phyloP scores from a whole-genome alignment of 805 yeast genomes.

The Cyberlindnera bimundalis region DNA sequence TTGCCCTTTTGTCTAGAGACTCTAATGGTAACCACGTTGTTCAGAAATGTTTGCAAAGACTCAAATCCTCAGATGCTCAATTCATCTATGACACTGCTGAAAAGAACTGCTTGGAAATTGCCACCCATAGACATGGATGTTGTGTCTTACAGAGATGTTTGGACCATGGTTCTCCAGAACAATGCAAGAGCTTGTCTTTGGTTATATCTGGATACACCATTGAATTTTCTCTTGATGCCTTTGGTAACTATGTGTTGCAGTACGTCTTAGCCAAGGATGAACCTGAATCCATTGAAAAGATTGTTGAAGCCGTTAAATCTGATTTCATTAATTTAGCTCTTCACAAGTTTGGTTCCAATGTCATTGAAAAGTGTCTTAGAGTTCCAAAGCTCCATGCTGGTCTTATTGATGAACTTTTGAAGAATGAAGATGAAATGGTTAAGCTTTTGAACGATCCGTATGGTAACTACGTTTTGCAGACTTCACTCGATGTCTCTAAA shows the following conservation, averaged over 20 bases:
- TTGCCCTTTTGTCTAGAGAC: slow-evolving; percentile 80
- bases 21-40: slow-evolving; percentile 96
- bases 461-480: slow-evolving; percentile 94
- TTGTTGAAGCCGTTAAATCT: slow-evolving; percentile 33
- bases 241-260: slow-evolving; percentile 96
- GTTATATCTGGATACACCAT: slow-evolving; percentile 68
- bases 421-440: slow-evolving; percentile 32
- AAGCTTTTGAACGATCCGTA: slow-evolving; percentile 81
- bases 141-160: slow-evolving; percentile 94
- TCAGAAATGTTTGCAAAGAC: slow-evolving; percentile 81
- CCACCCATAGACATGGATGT: slow-evolving; percentile 96
- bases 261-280: slow-evolving; percentile 62
- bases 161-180: slow-evolving; percentile 76
- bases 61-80: slow-evolving; percentile 66
- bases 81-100: slow-evolving; percentile 88
- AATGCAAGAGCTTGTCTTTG: slow-evolving; percentile 62
- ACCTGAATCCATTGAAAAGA: slow-evolving; percentile 30
- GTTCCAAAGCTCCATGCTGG: slow-evolving; percentile 41
- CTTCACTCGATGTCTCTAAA: slow-evolving; percentile 65
- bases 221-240: slow-evolving; percentile 80
- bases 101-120: slow-evolving; percentile 69
- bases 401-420: slow-evolving; percentile 48
- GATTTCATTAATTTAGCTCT: slow-evolving; percentile 52
- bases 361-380: slow-evolving; percentile 81
- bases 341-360: slow-evolving; percentile 92